Evolutionary conservation across 257 asterid species (phyloP), one percentile per base, ranked within the genome.

Genomic region (Ajuga chamaepitys): DNA sequence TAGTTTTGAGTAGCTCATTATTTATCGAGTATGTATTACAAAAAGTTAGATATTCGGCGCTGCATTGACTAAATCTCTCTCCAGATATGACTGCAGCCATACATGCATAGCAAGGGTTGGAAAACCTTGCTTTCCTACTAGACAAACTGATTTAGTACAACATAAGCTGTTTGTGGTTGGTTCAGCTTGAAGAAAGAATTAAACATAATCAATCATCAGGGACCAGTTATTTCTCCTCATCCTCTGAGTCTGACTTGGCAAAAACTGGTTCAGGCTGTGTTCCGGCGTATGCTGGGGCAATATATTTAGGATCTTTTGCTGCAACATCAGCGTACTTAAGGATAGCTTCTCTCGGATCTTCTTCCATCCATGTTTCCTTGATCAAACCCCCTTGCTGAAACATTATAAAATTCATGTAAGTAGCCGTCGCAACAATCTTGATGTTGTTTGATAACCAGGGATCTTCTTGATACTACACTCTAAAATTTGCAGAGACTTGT

Each of bases 281-380:
- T 35, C 80, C 72, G 3, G 97, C 86, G 38, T 93, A 93, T 4
- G 99, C 99, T 1, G 95, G 98, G 53, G 97, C 96, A 8, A 92
- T 89, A 50, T 47, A 92, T 59, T 92, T 92, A 9, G 98, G 98
- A 71, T 92, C 97, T 69, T 89, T 89, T 5, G 84, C 83, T 66
- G 97, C 98, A 10, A 53, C 81, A 66, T 89, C 98, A 37, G 98
- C 98, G 63, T 87, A 85, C 77, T 92, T 92, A 1, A 92, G 82
- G 69, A 92, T 92, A 56, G 98, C 97, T 80, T 87, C 98, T 82
- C 98, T 79, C 21, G 98, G 98, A 74, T 92, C 98, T 84, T 88
- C 98, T 1, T 92, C 97, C 95, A 85, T 89, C 98, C 98, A 92
- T 44, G 93, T 82, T 75, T 89, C 98, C 76, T 88, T 86, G 12